Percentiles rank a stretch among this genome's conserved stretches.
Evolutionary conservation across 345 rosid species (phyloP).

Genomic region (Eucalyptus tenuipes): DNA sequence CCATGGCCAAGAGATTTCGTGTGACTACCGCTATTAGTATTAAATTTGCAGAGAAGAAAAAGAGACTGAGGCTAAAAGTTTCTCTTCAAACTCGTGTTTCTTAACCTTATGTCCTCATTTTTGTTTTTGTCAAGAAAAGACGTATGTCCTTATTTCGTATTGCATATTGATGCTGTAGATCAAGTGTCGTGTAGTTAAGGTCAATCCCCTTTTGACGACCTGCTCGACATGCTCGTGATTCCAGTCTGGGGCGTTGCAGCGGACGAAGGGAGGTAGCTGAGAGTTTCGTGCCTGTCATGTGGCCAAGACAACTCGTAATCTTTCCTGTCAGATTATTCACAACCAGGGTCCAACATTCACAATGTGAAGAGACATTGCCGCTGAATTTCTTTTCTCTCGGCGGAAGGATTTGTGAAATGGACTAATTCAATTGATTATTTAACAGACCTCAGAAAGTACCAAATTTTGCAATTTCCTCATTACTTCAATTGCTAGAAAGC

Average conservation of each 20-base stretch:
- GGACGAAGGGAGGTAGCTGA: not conserved
- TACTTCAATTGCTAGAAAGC: no score
- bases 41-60: not conserved
- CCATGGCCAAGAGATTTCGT: not conserved
- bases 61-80: no score
- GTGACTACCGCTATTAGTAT: not conserved
- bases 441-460: no score
- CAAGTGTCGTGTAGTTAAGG: not conserved
- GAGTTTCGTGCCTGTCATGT: not conserved
- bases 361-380: not conserved
- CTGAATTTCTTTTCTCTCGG: not conserved
- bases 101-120: no score
- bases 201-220: not conserved
- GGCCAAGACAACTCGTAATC: not conserved
- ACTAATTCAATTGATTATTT: no score
- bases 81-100: fast-evolving
- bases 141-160: no score
- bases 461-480: no score
- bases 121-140: no score
- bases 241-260: not conserved
- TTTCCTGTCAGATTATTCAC: not conserved
- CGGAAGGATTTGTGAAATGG: not conserved
- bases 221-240: not conserved
- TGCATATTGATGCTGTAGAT: not conserved
- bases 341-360: not conserved